Evolutionary conservation across 176 grass and related monocot species (phyloP).

Genomic region (Eragrostis curvula): DNA sequence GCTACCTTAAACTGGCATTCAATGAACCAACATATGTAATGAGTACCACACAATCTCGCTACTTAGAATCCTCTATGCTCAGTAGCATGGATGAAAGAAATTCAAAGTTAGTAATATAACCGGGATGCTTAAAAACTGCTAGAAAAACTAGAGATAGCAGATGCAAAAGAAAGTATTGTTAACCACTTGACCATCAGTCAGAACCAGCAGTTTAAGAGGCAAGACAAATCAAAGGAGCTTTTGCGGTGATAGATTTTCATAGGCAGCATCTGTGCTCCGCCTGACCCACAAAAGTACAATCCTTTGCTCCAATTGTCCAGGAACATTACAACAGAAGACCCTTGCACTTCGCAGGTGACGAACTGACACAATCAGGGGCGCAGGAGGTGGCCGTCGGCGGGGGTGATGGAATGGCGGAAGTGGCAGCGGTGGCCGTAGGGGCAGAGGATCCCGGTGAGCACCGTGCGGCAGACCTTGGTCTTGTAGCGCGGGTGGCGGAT

Average conservation of each 20-base stretch:
- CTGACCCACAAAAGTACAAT: background rate
- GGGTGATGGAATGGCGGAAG: constrained; percentile 83
- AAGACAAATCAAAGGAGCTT: too few species aligned
- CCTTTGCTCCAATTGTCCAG: background rate
- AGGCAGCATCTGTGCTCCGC: background rate
- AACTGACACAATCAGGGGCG: constrained; percentile 43
- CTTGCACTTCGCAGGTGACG: constrained; percentile 14
- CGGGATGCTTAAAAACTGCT: background rate
- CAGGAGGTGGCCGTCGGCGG: constrained; percentile 63
- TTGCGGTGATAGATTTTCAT: background rate
- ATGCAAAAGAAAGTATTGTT: background rate
- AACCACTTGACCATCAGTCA: too few species aligned
- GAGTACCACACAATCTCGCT: too few species aligned
- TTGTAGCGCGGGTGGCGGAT: constrained; percentile 98
- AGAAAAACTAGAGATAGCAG: background rate
- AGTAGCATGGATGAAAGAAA: too few species aligned
- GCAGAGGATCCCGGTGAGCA: constrained; percentile 74
- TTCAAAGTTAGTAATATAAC: background rate
- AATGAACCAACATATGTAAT: too few species aligned
- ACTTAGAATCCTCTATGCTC: too few species aligned
- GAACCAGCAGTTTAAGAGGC: too few species aligned
- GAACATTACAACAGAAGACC: background rate
- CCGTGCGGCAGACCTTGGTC: constrained; percentile 96
- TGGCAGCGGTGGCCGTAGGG: constrained; percentile 98
- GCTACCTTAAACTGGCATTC: too few species aligned